Base-by-base conservation (phyloP, 805 yeast species). In the Kuraishia molischiana region DNA sequence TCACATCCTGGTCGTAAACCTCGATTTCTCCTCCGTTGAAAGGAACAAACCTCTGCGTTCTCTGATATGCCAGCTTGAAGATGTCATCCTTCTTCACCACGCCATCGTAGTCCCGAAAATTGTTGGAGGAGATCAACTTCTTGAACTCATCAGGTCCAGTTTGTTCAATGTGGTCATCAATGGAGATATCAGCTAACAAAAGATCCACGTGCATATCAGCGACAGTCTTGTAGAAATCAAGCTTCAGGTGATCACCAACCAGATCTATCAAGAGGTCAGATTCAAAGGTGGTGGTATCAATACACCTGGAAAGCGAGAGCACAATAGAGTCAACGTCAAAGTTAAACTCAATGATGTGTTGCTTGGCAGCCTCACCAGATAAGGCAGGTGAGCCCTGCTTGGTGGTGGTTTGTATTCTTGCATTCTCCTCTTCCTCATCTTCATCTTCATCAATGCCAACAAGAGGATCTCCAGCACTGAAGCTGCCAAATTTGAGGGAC, bases 1-100 rank as follows among this genome's bases (percentile, higher is more conserved):
- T 66, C 4, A 89, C 72, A 45, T 73, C 77, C 54, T 86, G 95
- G 50, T 89, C 96, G 53, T 70, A 79, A 0, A 81, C 77, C 42
- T 76, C 86, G 36, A 81, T 76, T 13, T 64, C 69, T 26, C 64
- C 67, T 2, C 67, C 66, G 20, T 74, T 64, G 36, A 69, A 69
- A 14, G 63, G 68, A 9, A 75, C 86, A 34, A 74, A 54, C 51
- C 94, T 65, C 51, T 74, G 80, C 0, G 62, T 59, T 45, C 90
- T 64, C 8, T 62, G 56, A 48, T 80, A 84, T 11, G 69, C 64
- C 22, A 87, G 63, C 26, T 63, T 66, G 49, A 87, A 76, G 38
- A 86, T 60, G 40, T 74, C 70, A 20, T 67, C 68, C 8, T 59
- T 54, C 13, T 59, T 49, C 9, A 49, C 56, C 21, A 52, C 52